Base-by-base conservation (phyloP, 805 yeast genomes). In the Candida nemodendra region DNA sequence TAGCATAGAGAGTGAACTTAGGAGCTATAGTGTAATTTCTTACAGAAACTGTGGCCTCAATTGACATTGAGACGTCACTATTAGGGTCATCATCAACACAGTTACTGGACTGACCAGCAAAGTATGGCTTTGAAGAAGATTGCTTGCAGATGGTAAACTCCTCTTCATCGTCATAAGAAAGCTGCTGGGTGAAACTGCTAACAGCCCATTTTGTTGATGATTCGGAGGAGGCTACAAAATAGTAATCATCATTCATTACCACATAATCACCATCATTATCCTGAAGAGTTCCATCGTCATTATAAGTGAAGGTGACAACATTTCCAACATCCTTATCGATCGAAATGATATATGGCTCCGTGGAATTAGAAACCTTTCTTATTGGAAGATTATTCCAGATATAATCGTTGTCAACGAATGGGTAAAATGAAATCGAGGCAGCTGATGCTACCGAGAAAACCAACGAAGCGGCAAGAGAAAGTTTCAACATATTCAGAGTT, bases 351-450 rank as follows among this genome's bases (percentile, higher is more conserved):
- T 29, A 29, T 11, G 32, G 19, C 9, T 19, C 7, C 11, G 21
- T 11, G n/a, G n/a, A n/a, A n/a, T n/a, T n/a, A 14, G 21, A 13
- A n/a, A n/a, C n/a, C 19, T 9, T 13, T 13, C 29, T 27, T 8
- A 27, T 27, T 8, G n/a, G 9, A 9, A 8, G n/a, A 13, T 27
- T 13, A 27, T 13, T 13, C 12, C n/a, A 27, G 9, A 9, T 27
- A 27, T 8, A 8, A 27, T 13, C 32, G 42, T 32, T 9, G 27
- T 34, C 5, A 21, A 21, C 24, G 24, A 21, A 8, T 8, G 38
- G 22, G 26, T 45, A 41, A 17, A 36, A 38, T 50, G 63, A 23
- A 79, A 79, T 5, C 79, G 79, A 4, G 79, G 79, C 21, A 74
- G 36, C 75, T 14, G 77, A 77, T 7, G 66, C 64, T 52, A 67